These are phyloP conservation scores for Erysimum cheiri DNA, from an alignment of 441 rosid genomes.

Conservation along the genomic window DNA sequence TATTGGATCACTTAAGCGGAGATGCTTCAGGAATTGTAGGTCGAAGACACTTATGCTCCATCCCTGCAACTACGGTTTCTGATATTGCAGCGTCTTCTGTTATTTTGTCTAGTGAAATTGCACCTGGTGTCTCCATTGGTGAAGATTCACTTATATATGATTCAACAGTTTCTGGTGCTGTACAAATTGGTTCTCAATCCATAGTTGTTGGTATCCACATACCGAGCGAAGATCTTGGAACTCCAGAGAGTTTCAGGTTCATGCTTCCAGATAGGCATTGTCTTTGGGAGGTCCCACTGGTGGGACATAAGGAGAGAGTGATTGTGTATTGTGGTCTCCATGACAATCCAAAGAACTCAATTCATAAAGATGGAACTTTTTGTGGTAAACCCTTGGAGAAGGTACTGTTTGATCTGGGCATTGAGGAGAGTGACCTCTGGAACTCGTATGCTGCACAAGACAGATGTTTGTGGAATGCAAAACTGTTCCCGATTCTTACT, in stretches of 20 bases:
- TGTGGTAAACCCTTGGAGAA: conserved; percentile 93
- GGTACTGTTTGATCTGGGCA: conserved; percentile 71
- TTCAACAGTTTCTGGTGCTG: conserved; percentile 69
- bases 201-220: conserved; percentile 83
- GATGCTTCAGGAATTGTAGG: conserved; percentile 85
- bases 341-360: conserved; percentile 83
- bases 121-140: conserved; percentile 87
- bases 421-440: conserved; percentile 84
- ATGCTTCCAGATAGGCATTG: conserved; percentile 96
- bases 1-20: conserved; percentile 87
- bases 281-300: conserved; percentile 96
- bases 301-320: conserved; percentile 68
- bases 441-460: conserved; percentile 57
- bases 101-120: conserved; percentile 89
- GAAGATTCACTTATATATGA: conserved; percentile 94
- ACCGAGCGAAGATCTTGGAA: conserved; percentile 50
- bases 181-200: conserved; percentile 90
- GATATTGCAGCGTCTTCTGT: conserved; percentile 91
- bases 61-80: conserved; percentile 87
- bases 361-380: conserved; percentile 75
- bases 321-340: conserved; percentile 90
- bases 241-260: conserved; percentile 58
- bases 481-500: conserved; percentile 74
- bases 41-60: conserved; percentile 89
- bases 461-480: conserved; percentile 93